Conservation (phyloP, 352 stramenopile species). For the Phytophthora quininea region DNA sequence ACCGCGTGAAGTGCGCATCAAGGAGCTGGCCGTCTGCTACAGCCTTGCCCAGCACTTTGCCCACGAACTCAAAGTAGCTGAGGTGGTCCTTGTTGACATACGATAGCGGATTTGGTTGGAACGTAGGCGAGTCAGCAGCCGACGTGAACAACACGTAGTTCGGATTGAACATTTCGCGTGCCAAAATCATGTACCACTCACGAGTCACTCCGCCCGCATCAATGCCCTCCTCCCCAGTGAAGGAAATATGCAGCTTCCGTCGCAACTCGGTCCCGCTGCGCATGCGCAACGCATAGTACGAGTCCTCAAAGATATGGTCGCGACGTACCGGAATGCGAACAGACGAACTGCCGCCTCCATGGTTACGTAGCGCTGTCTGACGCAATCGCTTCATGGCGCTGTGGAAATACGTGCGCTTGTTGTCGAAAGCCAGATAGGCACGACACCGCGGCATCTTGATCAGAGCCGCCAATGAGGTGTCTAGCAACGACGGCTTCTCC, state of each 20-base stretch:
- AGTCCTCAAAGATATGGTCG: slow-evolving; percentile 99
- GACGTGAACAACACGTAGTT: slow-evolving; percentile 99
- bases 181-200: slow-evolving; percentile 99
- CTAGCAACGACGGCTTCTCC: slow-evolving; percentile 96
- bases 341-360: slow-evolving; percentile 90
- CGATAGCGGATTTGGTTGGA: slow-evolving; percentile 98
- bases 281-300: slow-evolving; percentile 97
- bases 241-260: slow-evolving; percentile 98
- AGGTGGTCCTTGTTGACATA: slow-evolving; percentile 99
- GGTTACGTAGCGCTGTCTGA: slow-evolving; percentile 78
- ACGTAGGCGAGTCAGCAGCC: slow-evolving; percentile 98
- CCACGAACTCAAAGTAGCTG: slow-evolving; percentile 98
- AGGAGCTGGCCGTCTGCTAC: slow-evolving; percentile 98
- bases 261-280: slow-evolving; percentile 97
- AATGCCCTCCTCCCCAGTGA: slow-evolving; percentile 98
- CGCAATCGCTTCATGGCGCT: slow-evolving; percentile 93
- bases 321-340: slow-evolving; percentile 91
- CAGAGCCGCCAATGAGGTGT: slow-evolving; percentile 95
- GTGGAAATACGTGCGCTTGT: slow-evolving; percentile 99
- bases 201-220: slow-evolving; percentile 98
- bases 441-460: slow-evolving; percentile 96
- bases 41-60: slow-evolving; percentile 99
- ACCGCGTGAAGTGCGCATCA: slow-evolving; percentile 98
- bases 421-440: slow-evolving; percentile 98
- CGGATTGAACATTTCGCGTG: slow-evolving; percentile 99